phyloP scores from a whole-genome alignment of 1,284 basidiomycete genomes.

The Ceratobasidium sp. region DNA sequence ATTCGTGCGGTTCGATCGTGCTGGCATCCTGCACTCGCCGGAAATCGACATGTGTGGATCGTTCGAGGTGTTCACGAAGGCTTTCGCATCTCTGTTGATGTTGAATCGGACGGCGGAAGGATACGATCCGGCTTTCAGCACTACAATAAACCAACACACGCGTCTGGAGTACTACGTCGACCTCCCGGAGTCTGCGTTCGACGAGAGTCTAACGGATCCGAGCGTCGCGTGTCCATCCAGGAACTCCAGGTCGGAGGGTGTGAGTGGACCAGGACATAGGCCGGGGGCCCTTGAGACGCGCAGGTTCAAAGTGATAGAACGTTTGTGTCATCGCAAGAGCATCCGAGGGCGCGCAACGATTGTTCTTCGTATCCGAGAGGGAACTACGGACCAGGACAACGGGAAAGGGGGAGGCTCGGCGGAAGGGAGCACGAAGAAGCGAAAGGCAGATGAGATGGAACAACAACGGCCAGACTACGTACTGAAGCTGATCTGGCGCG shows the following conservation, averaged over 20 bases:
- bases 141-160: not conserved
- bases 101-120: not conserved
- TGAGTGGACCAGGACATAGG: no score
- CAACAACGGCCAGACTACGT: not conserved
- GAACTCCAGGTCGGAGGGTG: no score
- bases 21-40: constrained; percentile 2
- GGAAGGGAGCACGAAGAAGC: not conserved
- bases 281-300: not conserved
- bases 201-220: no score
- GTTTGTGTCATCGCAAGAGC: constrained; percentile 30
- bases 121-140: constrained; percentile 26
- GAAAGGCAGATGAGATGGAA: not conserved
- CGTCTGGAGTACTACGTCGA: constrained; percentile 23
- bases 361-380: constrained; percentile 17
- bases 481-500: constrained; percentile 37
- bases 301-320: constrained; percentile 16
- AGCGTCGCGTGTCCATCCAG: no score
- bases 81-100: constrained; percentile 5
- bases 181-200: constrained; percentile 2
- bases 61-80: not conserved
- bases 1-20: constrained; percentile 10
- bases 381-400: not conserved
- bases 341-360: constrained; percentile 38
- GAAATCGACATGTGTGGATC: not conserved
- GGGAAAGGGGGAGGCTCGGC: not conserved